Base-by-base conservation (phyloP, 2,329 filamentous ascomycete genomes). In the Byssochlamys sp. region DNA sequence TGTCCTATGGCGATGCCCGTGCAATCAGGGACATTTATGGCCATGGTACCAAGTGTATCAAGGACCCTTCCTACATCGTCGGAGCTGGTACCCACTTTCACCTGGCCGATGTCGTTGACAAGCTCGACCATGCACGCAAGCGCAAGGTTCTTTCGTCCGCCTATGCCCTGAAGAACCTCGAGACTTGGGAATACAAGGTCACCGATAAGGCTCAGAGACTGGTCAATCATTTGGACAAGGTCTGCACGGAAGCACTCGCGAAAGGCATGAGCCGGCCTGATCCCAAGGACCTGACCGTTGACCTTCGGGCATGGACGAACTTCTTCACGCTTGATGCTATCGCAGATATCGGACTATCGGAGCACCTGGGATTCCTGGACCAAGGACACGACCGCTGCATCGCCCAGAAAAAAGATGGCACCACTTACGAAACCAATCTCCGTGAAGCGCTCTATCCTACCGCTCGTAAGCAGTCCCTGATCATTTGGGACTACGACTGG, bases 301-400 rank as follows among this genome's bases (percentile, higher is more conserved):
- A 83, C 62, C 79, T 78, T 56, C 76, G 80, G 3, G 69, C 71
- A 4, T 83, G 76, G 76, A 73, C 75, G 26, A 83, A 82, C 66
- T 81, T 80, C 69, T 83, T 83, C 65, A 80, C 79, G 0, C 70
- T 83, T 12, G 81, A 84, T 57, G 80, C 79, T 2, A 82, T 83
- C 54, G 79, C 78, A 14, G 78, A 83, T 55, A 83, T 84, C 64
- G 81, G 80, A 1, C 70, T 83, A 0, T 77, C 73, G 0, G 75
- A 81, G 55, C 73, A 71, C n/a, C 73, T 83, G 1, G 77, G 79
- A 0, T 78, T 82, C 59, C 72, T 83, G 1, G 80, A 81, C 51
- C 65, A 69, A 25, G 81, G 80, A 2, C 67, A 76, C 55, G 80
- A 82, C 58, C 63, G 71, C 7, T 71, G 76, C 39, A 70, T 68